Base-by-base conservation (phyloP, 2,329 filamentous ascomycete species). In the Pseudonectria foliicola region DNA sequence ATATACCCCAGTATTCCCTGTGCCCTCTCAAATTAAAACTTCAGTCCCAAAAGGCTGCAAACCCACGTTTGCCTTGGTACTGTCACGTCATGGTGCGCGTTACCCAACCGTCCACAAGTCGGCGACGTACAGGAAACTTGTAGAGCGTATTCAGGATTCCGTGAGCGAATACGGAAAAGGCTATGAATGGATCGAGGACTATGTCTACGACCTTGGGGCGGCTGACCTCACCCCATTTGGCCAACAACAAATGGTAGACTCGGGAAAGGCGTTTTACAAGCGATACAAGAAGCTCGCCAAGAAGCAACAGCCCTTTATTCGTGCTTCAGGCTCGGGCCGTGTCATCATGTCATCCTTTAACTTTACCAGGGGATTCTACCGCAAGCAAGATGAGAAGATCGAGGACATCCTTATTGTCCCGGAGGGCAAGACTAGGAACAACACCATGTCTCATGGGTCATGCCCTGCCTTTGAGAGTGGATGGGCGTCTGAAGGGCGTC, bases 41-140 rank as follows among this genome's bases (percentile, higher is more conserved):
- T 65, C 67, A 7, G 63, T 82, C 1, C 88, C 87, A 0, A 46
- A 65, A 1, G 68, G 67, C n/a, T 95, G 89, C 61, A 64, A 73
- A 10, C 64, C 90, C 48, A 90, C 80, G 3, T 90, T 94, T 59
- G 89, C 74, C 1, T 83, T 89, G 52, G 67, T 89, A 15, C 71
- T 95, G 31, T 88, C 86, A 14, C 79, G 89, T 3, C 89, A 95
- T 56, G 89, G 88, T 31, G 85, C 85, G 25, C 76, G 89, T 34
- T 83, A 86, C 54, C 89, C 89, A 1, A 94, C 88, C 0, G 52
- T 63, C 10, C 65, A 66, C 45, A 93, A 89, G 64, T 75, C 79
- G 1, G 54, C 57, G 10, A 54, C 59, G 6, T 95, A 94, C 61
- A 70, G 67, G 26, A 59, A 64, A 5, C 70, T 85, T 7, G 67